phyloP scores from a whole-genome alignment of 1,284 basidiomycete species.

The Neolentinus lepideus region DNA sequence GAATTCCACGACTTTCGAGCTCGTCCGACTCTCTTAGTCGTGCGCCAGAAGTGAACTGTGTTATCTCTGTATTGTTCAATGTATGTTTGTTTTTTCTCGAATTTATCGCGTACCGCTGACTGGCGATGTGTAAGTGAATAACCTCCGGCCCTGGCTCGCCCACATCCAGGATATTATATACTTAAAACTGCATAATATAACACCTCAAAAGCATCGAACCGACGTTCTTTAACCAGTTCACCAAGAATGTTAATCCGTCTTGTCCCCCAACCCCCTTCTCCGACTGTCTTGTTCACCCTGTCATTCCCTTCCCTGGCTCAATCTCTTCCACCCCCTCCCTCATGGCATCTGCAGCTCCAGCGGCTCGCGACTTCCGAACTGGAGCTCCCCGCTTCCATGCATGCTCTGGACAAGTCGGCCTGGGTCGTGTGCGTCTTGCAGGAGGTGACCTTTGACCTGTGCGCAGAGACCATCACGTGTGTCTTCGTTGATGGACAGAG shows the following conservation, averaged over 20 bases:
- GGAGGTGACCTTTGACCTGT: conserved; percentile 55
- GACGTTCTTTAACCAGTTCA: neutral
- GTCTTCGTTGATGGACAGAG: conserved; percentile 48
- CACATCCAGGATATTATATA: neutral
- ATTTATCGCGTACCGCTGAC: neutral
- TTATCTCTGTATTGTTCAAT: neutral
- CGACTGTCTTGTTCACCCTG: conserved; percentile 68
- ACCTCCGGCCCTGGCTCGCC: neutral
- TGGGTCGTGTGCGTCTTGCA: conserved; percentile 47
- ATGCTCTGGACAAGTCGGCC: conserved; percentile 59
- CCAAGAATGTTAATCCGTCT: conserved; percentile 62
- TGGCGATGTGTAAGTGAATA: neutral
- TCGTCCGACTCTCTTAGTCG: neutral
- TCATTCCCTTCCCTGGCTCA: conserved; percentile 49
- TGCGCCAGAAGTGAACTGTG: neutral
- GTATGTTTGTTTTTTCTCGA: neutral
- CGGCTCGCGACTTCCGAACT: conserved; percentile 47
- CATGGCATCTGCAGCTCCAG: conserved; percentile 51
- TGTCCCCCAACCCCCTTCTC: conserved; percentile 42
- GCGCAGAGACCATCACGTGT: conserved; percentile 35
- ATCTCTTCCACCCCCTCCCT: conserved; percentile 37
- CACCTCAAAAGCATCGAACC: neutral
- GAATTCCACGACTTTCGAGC: neutral
- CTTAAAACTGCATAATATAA: neutral
- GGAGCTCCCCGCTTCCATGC: conserved; percentile 45